Evolutionary conservation across 2,329 filamentous ascomycete genomes (phyloP).

Genomic region (Apiospora aurea): DNA sequence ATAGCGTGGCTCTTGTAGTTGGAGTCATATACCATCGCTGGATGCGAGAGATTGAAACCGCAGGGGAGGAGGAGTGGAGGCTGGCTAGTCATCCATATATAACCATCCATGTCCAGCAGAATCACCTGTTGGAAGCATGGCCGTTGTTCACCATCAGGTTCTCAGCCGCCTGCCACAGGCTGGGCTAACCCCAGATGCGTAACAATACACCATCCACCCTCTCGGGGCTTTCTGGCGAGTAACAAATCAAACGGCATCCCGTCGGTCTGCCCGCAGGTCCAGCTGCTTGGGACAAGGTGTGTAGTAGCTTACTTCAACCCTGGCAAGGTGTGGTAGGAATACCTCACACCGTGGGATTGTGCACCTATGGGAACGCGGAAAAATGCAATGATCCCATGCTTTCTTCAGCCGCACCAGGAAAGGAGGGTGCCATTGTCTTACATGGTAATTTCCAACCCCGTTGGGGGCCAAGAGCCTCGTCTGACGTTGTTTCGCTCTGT

Average conservation of each 20-base stretch:
- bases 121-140: not conserved
- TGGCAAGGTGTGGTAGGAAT: not conserved
- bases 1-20: not conserved
- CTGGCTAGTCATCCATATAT: not conserved
- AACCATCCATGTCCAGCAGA: not conserved
- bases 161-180: not conserved
- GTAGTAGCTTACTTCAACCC: not conserved
- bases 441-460: not conserved
- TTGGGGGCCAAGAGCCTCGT: constrained; percentile 5
- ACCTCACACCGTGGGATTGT: too few species aligned
- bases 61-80: not conserved
- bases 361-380: not conserved
- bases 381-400: not conserved
- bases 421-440: not conserved
- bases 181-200: not conserved
- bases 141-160: not conserved
- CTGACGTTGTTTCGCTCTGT: not conserved
- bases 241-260: not conserved
- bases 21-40: not conserved
- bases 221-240: not conserved
- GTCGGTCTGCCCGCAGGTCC: too few species aligned
- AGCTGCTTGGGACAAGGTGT: not conserved
- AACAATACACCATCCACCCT: not conserved
- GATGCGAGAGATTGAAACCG: not conserved
- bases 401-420: not conserved